Evolutionary conservation across 768 basidiomycete genomes (phyloP).

Genomic region (Sporobolomyces roseus): DNA sequence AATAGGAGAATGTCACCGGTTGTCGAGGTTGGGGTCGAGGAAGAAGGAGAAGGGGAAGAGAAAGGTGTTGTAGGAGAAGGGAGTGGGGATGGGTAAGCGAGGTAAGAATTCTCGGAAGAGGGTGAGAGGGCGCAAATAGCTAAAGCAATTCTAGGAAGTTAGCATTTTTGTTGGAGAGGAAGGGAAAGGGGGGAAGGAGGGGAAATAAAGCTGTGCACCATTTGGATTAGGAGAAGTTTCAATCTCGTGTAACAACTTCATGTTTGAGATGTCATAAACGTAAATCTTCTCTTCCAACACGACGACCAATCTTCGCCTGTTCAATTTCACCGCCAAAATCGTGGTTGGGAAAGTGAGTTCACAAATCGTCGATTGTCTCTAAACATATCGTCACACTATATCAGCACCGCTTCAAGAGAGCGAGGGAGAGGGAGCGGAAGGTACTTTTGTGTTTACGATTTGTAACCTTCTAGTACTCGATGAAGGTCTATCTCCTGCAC

Average conservation of each 20-base stretch:
- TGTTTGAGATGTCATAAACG: slow-evolving; percentile 97
- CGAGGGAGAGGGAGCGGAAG: slow-evolving; percentile 34
- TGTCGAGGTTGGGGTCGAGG: slow-evolving; percentile 1
- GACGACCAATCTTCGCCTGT: slow-evolving; percentile 92
- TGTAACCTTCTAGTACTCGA: slow-evolving; percentile 89
- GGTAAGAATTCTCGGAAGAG: slow-evolving; percentile 84
- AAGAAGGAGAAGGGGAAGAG: slow-evolving; percentile 42
- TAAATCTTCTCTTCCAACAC: slow-evolving; percentile 97
- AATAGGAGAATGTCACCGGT: slow-evolving; percentile 81
- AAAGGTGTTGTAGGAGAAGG: slow-evolving; percentile 71
- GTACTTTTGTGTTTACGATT: slow-evolving; percentile 96
- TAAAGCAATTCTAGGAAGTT: slow-evolving; percentile 47
- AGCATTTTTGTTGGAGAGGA: too few species aligned
- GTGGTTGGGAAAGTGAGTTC: slow-evolving; percentile 95
- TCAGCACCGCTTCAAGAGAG: neutral
- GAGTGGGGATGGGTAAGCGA: slow-evolving; percentile 92
- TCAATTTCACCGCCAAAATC: slow-evolving; percentile 94
- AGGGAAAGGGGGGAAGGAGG: too few species aligned
- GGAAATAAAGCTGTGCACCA: slow-evolving; percentile 56
- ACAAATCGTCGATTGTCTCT: slow-evolving; percentile 98
- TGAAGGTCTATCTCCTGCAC: slow-evolving; percentile 85
- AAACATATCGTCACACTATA: neutral
- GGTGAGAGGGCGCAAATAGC: slow-evolving; percentile 94
- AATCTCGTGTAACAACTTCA: slow-evolving; percentile 94
- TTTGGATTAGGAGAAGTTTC: slow-evolving; percentile 95